Evolutionary conservation across 1,284 basidiomycete genomes (phyloP).

Genomic region (Tilletiaria anomala): DNA sequence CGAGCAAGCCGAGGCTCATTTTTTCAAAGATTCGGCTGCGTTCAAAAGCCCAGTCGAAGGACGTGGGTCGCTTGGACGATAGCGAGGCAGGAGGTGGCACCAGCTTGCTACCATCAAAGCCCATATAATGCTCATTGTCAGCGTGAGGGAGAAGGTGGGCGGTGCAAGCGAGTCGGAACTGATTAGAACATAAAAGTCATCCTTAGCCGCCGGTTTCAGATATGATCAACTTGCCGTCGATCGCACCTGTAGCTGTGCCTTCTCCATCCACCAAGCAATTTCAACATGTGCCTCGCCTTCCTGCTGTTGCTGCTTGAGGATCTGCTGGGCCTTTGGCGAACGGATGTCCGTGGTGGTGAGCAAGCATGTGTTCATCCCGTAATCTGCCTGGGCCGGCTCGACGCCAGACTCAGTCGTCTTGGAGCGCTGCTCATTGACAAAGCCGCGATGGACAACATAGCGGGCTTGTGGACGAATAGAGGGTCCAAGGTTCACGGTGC

Average conservation of each 20-base stretch:
- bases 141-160: slow-evolving; percentile 34
- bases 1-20: slow-evolving; percentile 35
- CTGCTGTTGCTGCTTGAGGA: slow-evolving; percentile 16
- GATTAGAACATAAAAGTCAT: no score
- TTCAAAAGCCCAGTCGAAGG: slow-evolving; percentile 40
- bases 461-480: slow-evolving; percentile 30
- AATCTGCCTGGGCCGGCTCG: slow-evolving; percentile 15
- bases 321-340: slow-evolving; percentile 37
- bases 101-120: slow-evolving; percentile 15
- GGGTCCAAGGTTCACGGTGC: no score
- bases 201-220: no score
- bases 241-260: slow-evolving; percentile 33
- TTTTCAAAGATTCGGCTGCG: slow-evolving; percentile 38
- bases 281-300: slow-evolving; percentile 27
- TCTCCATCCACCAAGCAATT: slow-evolving; percentile 40
- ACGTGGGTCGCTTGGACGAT: no score
- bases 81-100: slow-evolving; percentile 14
- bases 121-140: slow-evolving; percentile 9
- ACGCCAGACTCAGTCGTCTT: slow-evolving; percentile 16
- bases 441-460: slow-evolving; percentile 40
- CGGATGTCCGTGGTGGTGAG: slow-evolving; percentile 40
- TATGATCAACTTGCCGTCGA: no score
- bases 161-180: slow-evolving; percentile 36
- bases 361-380: slow-evolving; percentile 26
- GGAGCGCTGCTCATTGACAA: slow-evolving; percentile 38